These are phyloP conservation scores for Piedraia hortae DNA, from an alignment of 2,329 filamentous ascomycete genomes.

Conservation along the genomic window DNA sequence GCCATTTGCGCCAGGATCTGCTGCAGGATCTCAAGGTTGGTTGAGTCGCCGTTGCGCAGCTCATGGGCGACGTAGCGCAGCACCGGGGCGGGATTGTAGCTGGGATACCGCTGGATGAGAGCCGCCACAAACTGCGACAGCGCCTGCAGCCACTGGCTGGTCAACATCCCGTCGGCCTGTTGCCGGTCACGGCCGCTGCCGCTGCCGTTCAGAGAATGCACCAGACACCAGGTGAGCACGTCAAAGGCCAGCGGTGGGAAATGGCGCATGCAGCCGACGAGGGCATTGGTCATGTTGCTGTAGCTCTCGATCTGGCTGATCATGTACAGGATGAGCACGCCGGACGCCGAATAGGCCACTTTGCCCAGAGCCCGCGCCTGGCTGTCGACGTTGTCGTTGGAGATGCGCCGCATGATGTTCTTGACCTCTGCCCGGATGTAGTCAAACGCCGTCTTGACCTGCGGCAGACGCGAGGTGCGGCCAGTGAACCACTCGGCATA, in stretches of 20 bases:
- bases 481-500: slow-evolving; percentile 86
- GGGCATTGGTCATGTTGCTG: slow-evolving; percentile 76
- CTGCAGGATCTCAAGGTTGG: slow-evolving; percentile 71
- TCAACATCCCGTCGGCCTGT: slow-evolving; percentile 41
- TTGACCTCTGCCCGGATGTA: slow-evolving; percentile 53
- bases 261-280: slow-evolving; percentile 83
- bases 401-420: slow-evolving; percentile 67
- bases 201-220: slow-evolving; percentile 37
- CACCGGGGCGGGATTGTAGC: slow-evolving; percentile 60
- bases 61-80: slow-evolving; percentile 76
- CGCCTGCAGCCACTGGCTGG: slow-evolving; percentile 76
- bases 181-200: slow-evolving; percentile 29
- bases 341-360: slow-evolving; percentile 71
- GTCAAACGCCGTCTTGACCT: slow-evolving; percentile 54
- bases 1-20: slow-evolving; percentile 83
- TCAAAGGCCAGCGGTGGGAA: slow-evolving; percentile 85
- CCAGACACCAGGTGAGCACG: slow-evolving; percentile 71
- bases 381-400: slow-evolving; percentile 55
- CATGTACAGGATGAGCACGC: slow-evolving; percentile 69
- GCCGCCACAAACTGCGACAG: slow-evolving; percentile 75
- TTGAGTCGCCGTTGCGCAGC: slow-evolving; percentile 55
- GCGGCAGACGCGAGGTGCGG: slow-evolving; percentile 42
- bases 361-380: slow-evolving; percentile 81
- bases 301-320: slow-evolving; percentile 83
- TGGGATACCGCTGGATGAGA: slow-evolving; percentile 61